Evolutionary conservation across 768 basidiomycete species (phyloP).

Genomic region (Mycena maculata): DNA sequence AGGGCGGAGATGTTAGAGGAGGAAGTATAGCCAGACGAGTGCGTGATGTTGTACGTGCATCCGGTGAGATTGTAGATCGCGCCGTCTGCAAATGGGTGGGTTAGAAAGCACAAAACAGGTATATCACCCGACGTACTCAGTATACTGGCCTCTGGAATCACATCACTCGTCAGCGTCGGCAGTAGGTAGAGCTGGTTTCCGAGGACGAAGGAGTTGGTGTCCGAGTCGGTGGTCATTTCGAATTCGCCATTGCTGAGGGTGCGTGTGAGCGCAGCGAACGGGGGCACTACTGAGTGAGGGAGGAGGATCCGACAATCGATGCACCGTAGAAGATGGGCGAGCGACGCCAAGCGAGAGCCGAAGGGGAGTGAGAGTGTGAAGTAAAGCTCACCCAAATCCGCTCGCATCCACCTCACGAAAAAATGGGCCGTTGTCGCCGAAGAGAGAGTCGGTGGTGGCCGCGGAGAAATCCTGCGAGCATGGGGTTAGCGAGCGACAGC

Average conservation of each 20-base stretch:
- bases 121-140: slow-evolving; percentile 46
- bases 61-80: slow-evolving; percentile 86
- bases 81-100: slow-evolving; percentile 56
- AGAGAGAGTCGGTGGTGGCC: slow-evolving; percentile 52
- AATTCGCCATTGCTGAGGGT: slow-evolving; percentile 78
- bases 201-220: slow-evolving; percentile 81
- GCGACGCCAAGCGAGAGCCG: too few relatives aligned
- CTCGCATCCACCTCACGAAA: slow-evolving; percentile 85
- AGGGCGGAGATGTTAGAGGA: slow-evolving; percentile 33
- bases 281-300: not conserved
- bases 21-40: slow-evolving; percentile 56
- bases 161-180: slow-evolving; percentile 87
- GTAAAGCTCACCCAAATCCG: slow-evolving; percentile 78
- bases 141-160: slow-evolving; percentile 67
- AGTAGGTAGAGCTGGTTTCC: slow-evolving; percentile 85
- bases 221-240: slow-evolving; percentile 83
- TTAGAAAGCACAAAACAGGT: not conserved
- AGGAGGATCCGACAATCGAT: too few relatives aligned
- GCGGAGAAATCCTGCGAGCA: slow-evolving; percentile 62
- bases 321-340: too few relatives aligned
- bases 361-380: too few relatives aligned
- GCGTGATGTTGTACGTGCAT: slow-evolving; percentile 80
- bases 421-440: slow-evolving; percentile 63
- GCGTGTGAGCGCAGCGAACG: not conserved
- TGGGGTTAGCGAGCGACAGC: too few relatives aligned